These are phyloP conservation scores for Magnolia kwangsiensis DNA, from an alignment of 164 flowering plant species.

Conservation along the genomic window DNA sequence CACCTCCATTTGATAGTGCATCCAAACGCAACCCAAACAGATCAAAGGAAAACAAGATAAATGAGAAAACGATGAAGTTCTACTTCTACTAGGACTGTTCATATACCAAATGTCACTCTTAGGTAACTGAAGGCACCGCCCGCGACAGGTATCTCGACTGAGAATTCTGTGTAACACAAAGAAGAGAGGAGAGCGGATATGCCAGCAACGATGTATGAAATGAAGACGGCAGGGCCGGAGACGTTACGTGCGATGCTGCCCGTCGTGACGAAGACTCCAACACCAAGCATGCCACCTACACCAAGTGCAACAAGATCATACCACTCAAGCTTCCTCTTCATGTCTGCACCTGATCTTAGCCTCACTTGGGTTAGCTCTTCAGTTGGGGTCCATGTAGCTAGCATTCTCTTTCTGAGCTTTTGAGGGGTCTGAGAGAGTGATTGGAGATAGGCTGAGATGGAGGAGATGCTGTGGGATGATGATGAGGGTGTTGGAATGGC, in stretches of 20 bases:
- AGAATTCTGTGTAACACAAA: conserved; percentile 88
- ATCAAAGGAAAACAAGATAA: not conserved
- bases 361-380: conserved; percentile 72
- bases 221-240: conserved; percentile 82
- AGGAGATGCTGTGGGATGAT: conserved; percentile 12
- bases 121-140: conserved; percentile 96
- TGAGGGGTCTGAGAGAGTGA: conserved; percentile 64
- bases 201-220: conserved; percentile 77
- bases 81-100: not conserved
- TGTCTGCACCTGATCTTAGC: conserved; percentile 78
- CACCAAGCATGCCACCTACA: conserved; percentile 95
- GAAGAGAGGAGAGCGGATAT: conserved; percentile 88
- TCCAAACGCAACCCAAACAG: no score
- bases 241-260: conserved; percentile 50
- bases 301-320: conserved; percentile 80
- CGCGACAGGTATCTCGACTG: conserved; percentile 84
- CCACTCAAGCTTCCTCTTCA: conserved; percentile 80
- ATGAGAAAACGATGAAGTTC: not conserved
- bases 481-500: conserved; percentile 6
- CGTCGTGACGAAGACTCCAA: conserved; percentile 87
- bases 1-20: no score
- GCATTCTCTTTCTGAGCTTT: conserved; percentile 57
- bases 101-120: conserved; percentile 78
- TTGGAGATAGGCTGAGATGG: conserved; percentile 33
- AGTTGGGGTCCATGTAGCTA: conserved; percentile 74